These are phyloP conservation scores for Penicillium turbatum DNA, from an alignment of 495 filamentous ascomycete species.

Conservation along the genomic window DNA sequence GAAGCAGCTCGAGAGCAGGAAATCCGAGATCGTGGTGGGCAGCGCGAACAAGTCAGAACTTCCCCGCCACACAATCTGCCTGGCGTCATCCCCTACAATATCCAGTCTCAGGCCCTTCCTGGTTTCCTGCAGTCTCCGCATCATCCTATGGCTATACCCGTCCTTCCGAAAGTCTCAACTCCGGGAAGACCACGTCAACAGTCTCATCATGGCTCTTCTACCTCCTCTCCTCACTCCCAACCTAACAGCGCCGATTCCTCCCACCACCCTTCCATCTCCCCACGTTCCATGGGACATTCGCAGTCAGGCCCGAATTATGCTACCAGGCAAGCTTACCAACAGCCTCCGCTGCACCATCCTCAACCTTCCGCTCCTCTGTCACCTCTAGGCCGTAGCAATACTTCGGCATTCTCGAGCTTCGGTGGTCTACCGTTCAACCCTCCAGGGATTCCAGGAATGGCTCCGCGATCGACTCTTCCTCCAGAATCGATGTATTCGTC, in stretches of 20 bases:
- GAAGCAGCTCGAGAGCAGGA: constrained; percentile 44
- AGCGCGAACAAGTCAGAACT: constrained; percentile 47
- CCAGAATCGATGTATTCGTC: constrained; percentile 55
- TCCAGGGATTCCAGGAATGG: constrained; percentile 53
- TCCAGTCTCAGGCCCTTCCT: constrained; percentile 44
- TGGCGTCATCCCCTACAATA: constrained; percentile 50
- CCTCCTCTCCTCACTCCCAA: constrained; percentile 57
- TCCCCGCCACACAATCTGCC: constrained; percentile 32
- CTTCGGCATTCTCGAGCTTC: constrained; percentile 45
- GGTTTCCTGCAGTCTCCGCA: constrained; percentile 66
- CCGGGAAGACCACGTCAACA: constrained; percentile 69
- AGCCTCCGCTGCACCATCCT: constrained; percentile 45
- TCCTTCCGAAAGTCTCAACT: constrained; percentile 76
- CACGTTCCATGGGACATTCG: constrained; percentile 36
- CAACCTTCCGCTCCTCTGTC: constrained; percentile 52
- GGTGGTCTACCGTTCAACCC: constrained; percentile 51
- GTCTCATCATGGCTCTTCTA: constrained; percentile 77
- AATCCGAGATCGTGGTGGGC: constrained; percentile 43
- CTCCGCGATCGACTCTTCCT: constrained; percentile 32
- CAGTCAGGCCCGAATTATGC: constrained; percentile 31
- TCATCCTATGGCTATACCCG: constrained; percentile 71
- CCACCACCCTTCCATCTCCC: constrained; percentile 37
- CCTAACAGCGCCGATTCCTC: constrained; percentile 36
- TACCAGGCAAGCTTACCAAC: constrained; percentile 29
- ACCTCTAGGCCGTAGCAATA: constrained; percentile 49